Conservation (phyloP, 2,329 filamentous ascomycete species). For the Clonostachys solani region DNA sequence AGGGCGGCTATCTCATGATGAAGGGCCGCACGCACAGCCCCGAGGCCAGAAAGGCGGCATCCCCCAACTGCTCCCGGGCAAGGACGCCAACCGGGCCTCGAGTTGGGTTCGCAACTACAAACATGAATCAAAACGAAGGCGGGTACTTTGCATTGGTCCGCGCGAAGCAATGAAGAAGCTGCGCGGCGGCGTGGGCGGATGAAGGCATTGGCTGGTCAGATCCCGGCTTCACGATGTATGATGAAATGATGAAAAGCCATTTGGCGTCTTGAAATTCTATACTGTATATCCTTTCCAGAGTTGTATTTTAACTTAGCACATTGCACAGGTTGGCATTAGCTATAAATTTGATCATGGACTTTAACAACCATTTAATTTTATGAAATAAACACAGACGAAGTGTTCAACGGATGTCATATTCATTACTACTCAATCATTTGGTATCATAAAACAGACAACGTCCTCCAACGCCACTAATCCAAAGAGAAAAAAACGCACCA, state of each 20-base stretch:
- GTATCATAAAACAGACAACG: slow-evolving; percentile 11
- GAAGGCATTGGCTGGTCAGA: no score
- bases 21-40: slow-evolving; percentile 30
- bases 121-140: slow-evolving; percentile 20
- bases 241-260: no score
- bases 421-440: slow-evolving; percentile 1
- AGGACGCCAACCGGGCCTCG: slow-evolving; percentile 41
- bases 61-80: slow-evolving; percentile 42
- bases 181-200: no score
- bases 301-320: no score
- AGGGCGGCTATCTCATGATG: slow-evolving; percentile 38
- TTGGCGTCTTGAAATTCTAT: no score
- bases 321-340: no score
- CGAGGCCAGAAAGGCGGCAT: slow-evolving; percentile 15
- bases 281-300: no score
- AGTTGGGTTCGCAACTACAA: slow-evolving; percentile 10
- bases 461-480: not conserved
- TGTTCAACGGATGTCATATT: not conserved
- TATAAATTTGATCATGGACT: no score
- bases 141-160: slow-evolving; percentile 34
- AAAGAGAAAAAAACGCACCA: not conserved
- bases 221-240: no score
- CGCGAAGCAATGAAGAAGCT: not conserved
- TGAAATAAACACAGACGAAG: no score
- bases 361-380: no score